Evolutionary conservation across 2,329 filamentous ascomycete species (phyloP).

Genomic region (Aspergillus nomiae): DNA sequence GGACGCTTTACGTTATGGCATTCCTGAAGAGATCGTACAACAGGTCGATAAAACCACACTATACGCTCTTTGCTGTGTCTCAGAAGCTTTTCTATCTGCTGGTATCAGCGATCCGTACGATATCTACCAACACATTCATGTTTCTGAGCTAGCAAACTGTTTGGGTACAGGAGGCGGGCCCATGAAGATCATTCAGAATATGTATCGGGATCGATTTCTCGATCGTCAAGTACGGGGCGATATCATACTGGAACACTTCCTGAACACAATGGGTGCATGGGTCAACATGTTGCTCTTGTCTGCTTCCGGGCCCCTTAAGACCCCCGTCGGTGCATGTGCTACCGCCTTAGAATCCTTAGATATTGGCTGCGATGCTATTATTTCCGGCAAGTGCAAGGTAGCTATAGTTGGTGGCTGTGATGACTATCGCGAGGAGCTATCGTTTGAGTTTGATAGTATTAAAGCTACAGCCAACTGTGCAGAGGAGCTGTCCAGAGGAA

Average conservation of each 20-base stretch:
- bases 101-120: slow-evolving; percentile 98
- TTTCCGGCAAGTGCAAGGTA: slow-evolving; percentile 92
- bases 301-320: slow-evolving; percentile 95
- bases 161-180: slow-evolving; percentile 96
- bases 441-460: slow-evolving; percentile 99
- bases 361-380: slow-evolving; percentile 94
- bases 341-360: slow-evolving; percentile 95
- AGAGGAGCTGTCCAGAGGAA: slow-evolving; percentile 88
- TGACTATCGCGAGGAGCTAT: slow-evolving; percentile 96
- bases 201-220: slow-evolving; percentile 95
- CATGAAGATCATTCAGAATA: slow-evolving; percentile 80
- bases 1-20: slow-evolving; percentile 90
- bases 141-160: slow-evolving; percentile 95
- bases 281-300: slow-evolving; percentile 97
- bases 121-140: slow-evolving; percentile 98
- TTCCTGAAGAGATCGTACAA: slow-evolving; percentile 88
- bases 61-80: slow-evolving; percentile 24
- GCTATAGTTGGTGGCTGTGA: slow-evolving; percentile 97
- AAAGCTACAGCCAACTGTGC: slow-evolving; percentile 96
- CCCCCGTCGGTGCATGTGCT: slow-evolving; percentile 92
- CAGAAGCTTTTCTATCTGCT: slow-evolving; percentile 75
- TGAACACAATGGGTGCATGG: slow-evolving; percentile 99
- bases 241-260: slow-evolving; percentile 96
- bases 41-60: slow-evolving; percentile 21
- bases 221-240: slow-evolving; percentile 62